These are phyloP conservation scores for Micractinium sp. DNA, from an alignment of 139 green algal species.

Conservation along the genomic window DNA sequence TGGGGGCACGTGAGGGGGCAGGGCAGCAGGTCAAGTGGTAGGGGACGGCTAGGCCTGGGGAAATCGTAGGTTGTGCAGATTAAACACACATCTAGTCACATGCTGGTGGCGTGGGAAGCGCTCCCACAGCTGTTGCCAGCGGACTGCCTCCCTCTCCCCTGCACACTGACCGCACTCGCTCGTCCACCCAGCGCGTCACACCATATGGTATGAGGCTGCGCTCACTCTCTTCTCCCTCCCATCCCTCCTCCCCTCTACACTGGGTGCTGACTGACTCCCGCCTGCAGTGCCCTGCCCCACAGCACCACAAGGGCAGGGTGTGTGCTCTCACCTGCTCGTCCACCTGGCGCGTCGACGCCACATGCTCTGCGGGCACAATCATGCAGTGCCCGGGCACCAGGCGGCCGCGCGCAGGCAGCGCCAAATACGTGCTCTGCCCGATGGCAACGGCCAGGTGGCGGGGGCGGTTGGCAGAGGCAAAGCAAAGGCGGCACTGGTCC, in stretches of 20 bases:
- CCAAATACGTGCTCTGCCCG: conserved; percentile 83
- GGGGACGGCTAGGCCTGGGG: no score
- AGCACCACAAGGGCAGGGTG: neutral
- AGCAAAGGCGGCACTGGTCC: conserved; percentile 63
- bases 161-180: no score
- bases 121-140: neutral
- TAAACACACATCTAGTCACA: no score
- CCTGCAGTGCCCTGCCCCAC: neutral
- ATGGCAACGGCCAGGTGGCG: conserved; percentile 86
- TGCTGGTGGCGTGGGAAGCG: neutral
- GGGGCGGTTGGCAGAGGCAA: conserved; percentile 50
- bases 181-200: no score
- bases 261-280: no score
- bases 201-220: no score
- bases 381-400: conserved; percentile 86
- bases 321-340: conserved; percentile 68
- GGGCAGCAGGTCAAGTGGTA: neutral
- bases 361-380: conserved; percentile 84
- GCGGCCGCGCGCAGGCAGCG: conserved; percentile 72
- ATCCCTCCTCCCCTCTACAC: no score
- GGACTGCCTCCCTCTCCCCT: no score
- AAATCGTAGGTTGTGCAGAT: no score
- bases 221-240: no score
- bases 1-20: neutral
- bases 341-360: conserved; percentile 63